phyloP scores from a whole-genome alignment of 2,329 filamentous ascomycete genomes.

The Pseudogymnoascus sp. region DNA sequence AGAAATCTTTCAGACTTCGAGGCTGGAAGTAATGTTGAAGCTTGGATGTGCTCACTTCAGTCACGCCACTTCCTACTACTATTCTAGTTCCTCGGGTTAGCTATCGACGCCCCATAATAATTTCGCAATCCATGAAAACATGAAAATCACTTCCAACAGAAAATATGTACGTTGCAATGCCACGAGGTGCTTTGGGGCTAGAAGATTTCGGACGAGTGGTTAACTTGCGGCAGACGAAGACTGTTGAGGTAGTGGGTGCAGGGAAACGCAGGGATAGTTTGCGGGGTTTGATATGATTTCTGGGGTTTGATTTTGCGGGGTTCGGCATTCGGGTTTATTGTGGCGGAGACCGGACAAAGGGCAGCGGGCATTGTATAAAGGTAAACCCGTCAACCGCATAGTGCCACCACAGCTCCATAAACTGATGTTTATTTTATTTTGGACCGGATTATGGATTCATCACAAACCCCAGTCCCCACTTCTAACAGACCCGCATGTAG shows the following conservation, averaged over 20 bases:
- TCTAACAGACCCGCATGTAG: constrained; percentile 24
- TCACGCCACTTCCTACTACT: not conserved
- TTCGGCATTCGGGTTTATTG: not conserved
- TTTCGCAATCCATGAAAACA: not conserved
- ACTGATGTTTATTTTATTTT: not conserved
- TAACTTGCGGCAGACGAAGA: not conserved
- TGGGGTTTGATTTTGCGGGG: not conserved
- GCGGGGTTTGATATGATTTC: not conserved
- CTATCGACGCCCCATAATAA: not conserved
- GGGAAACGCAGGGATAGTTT: not conserved
- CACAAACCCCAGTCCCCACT: not conserved
- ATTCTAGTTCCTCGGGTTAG: not conserved
- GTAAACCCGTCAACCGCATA: not conserved
- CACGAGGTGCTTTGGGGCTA: not conserved
- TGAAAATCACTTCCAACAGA: not conserved
- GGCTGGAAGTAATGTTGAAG: not conserved
- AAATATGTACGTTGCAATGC: not conserved
- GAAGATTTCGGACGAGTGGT: not conserved
- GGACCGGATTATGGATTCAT: not conserved
- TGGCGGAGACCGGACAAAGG: not conserved
- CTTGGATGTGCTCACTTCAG: not conserved
- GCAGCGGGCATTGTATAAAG: not conserved
- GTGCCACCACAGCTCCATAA: not conserved
- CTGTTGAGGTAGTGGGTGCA: not conserved
- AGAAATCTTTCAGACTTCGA: too few species aligned